These are phyloP conservation scores for Vachellia pachyceras DNA, from an alignment of 306 rosid species.

Conservation along the genomic window DNA sequence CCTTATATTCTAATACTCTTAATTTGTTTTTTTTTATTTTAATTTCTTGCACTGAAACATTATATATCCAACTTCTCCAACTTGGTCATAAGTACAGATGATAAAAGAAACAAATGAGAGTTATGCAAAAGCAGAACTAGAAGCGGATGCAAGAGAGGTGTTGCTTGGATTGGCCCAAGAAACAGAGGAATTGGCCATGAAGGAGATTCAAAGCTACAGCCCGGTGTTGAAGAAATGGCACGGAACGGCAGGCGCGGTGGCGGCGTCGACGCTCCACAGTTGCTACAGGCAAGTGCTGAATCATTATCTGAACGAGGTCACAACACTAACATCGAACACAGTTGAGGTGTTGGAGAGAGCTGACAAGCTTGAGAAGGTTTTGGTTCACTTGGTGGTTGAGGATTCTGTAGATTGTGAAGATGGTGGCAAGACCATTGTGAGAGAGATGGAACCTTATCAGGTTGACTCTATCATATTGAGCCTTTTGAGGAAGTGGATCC, in stretches of 20 bases:
- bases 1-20: too few species aligned
- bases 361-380: conserved; percentile 71
- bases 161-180: conserved; percentile 70
- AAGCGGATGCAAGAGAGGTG: conserved; percentile 53
- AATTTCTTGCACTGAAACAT: not conserved
- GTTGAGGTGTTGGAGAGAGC: conserved; percentile 72
- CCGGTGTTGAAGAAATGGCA: conserved; percentile 84
- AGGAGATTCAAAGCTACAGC: conserved; percentile 81
- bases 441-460: conserved; percentile 86
- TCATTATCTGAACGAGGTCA: conserved; percentile 60
- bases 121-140: conserved; percentile 30
- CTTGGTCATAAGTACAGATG: too few species aligned
- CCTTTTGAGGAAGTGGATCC: conserved; percentile 74
- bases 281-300: conserved; percentile 72
- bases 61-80: too few species aligned
- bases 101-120: conserved; percentile 45
- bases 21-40: not conserved
- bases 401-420: conserved; percentile 84
- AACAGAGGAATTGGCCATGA: conserved; percentile 66
- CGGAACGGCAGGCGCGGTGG: conserved; percentile 73
- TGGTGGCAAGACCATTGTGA: conserved; percentile 80
- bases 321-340: conserved; percentile 59
- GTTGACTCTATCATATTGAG: conserved; percentile 70
- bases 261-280: conserved; percentile 69
- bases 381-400: conserved; percentile 83